A percentile compares a stretch with the other conserved stretches of the same genome.
phyloP scores from a whole-genome alignment of 2,329 filamentous ascomycete genomes.

The Penicillium paneum region DNA sequence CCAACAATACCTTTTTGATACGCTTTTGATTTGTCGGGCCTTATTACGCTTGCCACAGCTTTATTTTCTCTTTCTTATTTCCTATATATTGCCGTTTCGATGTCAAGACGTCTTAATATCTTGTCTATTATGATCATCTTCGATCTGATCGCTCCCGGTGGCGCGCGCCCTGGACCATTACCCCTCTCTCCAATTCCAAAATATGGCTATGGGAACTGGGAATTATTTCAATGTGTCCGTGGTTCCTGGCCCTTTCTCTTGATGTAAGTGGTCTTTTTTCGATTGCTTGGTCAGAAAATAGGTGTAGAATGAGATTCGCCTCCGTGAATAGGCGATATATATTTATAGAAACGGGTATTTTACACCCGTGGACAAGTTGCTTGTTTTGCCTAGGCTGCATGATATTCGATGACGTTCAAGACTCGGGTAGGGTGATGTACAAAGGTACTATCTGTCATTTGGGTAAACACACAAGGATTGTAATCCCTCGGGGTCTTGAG shows the following conservation, averaged over 20 bases:
- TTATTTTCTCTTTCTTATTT: background rate
- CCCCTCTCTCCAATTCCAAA: conserved; percentile 6
- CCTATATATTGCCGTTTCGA: background rate
- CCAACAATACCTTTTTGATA: conserved; percentile 27
- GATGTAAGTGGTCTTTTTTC: background rate
- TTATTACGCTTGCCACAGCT: background rate
- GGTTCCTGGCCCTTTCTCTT: background rate
- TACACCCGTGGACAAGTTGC: background rate
- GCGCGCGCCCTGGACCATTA: background rate
- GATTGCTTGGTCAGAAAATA: background rate
- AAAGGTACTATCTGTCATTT: background rate
- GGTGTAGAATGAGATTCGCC: background rate
- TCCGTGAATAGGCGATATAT: background rate
- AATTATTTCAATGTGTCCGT: background rate
- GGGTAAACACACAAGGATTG: background rate
- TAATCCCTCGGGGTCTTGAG: background rate
- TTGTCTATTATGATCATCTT: background rate
- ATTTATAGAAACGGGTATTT: conserved; percentile 2
- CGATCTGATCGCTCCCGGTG: conserved; percentile 3
- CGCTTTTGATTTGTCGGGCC: background rate
- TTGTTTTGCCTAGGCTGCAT: background rate
- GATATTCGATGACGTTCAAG: background rate
- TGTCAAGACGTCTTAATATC: background rate
- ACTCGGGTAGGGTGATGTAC: background rate
- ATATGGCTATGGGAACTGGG: background rate